phyloP scores from a whole-genome alignment of 2,329 filamentous ascomycete genomes.

The Cordyceps cicadae region DNA sequence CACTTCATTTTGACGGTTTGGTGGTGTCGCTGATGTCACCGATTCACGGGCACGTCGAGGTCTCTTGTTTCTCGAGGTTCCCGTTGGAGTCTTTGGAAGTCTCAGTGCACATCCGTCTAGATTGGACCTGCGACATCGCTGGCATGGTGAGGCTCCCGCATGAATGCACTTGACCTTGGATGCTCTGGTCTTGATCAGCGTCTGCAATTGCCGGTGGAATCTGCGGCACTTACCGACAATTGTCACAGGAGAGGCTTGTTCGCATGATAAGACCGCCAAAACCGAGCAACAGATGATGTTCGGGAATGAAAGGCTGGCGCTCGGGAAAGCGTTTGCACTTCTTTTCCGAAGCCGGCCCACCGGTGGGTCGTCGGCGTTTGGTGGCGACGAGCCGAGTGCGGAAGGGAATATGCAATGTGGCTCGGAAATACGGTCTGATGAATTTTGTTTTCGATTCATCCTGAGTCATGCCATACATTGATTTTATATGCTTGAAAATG shows the following conservation, averaged over 20 bases:
- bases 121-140: slow-evolving; percentile 22
- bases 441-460: background rate
- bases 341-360: slow-evolving; percentile 6
- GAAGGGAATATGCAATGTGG: background rate
- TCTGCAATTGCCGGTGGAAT: background rate
- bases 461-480: background rate
- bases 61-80: slow-evolving; percentile 4
- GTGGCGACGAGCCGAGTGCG: background rate
- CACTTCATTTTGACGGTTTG: background rate
- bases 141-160: slow-evolving; percentile 23
- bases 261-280: slow-evolving; percentile 18
- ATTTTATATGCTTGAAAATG: background rate
- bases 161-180: slow-evolving; percentile 30
- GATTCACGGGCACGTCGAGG: background rate
- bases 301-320: background rate
- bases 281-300: background rate
- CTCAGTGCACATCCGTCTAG: slow-evolving; percentile 21
- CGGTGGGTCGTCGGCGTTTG: background rate
- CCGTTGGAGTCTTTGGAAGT: slow-evolving; percentile 14
- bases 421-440: background rate
- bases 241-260: slow-evolving; percentile 27
- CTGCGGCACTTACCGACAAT: slow-evolving; percentile 22
- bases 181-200: slow-evolving; percentile 17
- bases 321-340: slow-evolving; percentile 9
- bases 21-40: background rate